Evolutionary conservation across 768 basidiomycete species (phyloP).

Genomic region (Tylopilus subfusipes): DNA sequence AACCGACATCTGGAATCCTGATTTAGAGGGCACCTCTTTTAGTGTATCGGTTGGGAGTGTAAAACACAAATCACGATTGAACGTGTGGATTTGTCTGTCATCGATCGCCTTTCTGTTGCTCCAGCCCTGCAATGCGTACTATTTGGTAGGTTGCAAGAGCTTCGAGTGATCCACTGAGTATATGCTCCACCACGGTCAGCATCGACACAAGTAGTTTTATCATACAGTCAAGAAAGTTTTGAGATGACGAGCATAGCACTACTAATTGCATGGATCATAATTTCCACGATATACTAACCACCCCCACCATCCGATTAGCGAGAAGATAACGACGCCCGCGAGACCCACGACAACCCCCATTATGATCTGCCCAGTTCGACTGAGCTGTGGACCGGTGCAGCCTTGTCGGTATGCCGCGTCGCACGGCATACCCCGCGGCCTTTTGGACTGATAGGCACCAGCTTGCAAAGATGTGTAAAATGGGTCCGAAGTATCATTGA

Average conservation of each 20-base stretch:
- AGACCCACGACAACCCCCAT: conserved; percentile 64
- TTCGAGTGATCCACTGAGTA: background rate
- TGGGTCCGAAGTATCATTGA: conserved; percentile 67
- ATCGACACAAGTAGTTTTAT: background rate
- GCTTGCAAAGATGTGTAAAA: conserved; percentile 70
- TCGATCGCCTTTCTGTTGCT: no score
- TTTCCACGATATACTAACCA: conserved; percentile 28
- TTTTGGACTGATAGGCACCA: conserved; percentile 59
- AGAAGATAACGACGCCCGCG: conserved; percentile 57
- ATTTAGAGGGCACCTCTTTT: no score
- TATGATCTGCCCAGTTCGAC: conserved; percentile 59
- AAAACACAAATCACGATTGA: background rate
- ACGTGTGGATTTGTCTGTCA: background rate
- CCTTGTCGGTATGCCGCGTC: conserved; percentile 62
- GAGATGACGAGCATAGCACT: background rate
- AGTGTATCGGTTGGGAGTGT: background rate
- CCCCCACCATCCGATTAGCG: conserved; percentile 36
- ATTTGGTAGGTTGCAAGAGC: background rate
- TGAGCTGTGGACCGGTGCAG: conserved; percentile 51
- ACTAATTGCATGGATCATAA: conserved; percentile 24
- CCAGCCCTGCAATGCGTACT: no score
- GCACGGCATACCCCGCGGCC: conserved; percentile 71
- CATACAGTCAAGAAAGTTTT: background rate
- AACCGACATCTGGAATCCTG: background rate
- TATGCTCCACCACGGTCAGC: background rate